These are phyloP conservation scores for Colletotrichum sp. DNA, from an alignment of 2,329 filamentous ascomycete genomes.

Conservation along the genomic window DNA sequence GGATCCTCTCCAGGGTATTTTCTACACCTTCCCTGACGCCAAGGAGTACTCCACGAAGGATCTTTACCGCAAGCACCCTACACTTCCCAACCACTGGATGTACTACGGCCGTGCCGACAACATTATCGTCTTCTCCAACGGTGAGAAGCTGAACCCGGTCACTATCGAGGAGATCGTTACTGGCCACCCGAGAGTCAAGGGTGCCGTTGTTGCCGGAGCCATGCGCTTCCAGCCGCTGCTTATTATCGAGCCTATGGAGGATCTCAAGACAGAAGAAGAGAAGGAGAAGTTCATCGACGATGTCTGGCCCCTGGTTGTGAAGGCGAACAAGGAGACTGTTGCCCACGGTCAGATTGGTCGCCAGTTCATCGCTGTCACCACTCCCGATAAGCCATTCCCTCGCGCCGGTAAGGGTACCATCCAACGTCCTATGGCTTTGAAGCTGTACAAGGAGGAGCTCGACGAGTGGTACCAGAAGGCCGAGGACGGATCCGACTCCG, in stretches of 20 bases:
- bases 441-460: slow-evolving; percentile 48
- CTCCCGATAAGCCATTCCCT: slow-evolving; percentile 45
- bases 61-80: slow-evolving; percentile 42
- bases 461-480: slow-evolving; percentile 42
- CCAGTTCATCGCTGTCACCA: slow-evolving; percentile 42
- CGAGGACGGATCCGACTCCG: slow-evolving; percentile 42
- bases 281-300: slow-evolving; percentile 38
- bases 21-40: slow-evolving; percentile 43
- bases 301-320: slow-evolving; percentile 48
- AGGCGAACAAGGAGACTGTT: slow-evolving; percentile 42
- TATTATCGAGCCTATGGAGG: slow-evolving; percentile 48
- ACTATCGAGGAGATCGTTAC: slow-evolving; percentile 46
- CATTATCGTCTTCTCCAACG: slow-evolving; percentile 52
- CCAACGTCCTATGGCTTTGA: slow-evolving; percentile 41
- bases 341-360: slow-evolving; percentile 50
- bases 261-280: slow-evolving; percentile 28
- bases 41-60: slow-evolving; percentile 47
- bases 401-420: slow-evolving; percentile 52
- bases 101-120: slow-evolving; percentile 43
- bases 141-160: slow-evolving; percentile 54
- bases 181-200: slow-evolving; percentile 42
- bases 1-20: slow-evolving; percentile 41
- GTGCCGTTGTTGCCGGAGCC: slow-evolving; percentile 50
- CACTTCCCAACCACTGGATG: slow-evolving; percentile 38
- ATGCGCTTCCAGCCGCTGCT: slow-evolving; percentile 51